phyloP scores from a whole-genome alignment of 2,329 filamentous ascomycete genomes.

The Colletotrichum abscissum region DNA sequence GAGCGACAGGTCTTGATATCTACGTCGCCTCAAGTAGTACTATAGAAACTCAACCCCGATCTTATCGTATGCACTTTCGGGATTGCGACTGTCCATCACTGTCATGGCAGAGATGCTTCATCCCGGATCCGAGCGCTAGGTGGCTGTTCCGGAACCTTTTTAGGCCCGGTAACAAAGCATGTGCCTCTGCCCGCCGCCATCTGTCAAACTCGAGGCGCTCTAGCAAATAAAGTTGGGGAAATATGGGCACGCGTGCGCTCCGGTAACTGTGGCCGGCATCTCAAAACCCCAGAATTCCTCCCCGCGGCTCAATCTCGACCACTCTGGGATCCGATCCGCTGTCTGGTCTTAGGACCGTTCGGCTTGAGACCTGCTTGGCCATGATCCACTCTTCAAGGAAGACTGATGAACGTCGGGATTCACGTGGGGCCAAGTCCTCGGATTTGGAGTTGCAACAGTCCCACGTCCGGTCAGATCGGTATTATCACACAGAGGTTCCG shows the following conservation, averaged over 20 bases:
- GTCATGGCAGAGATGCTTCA: too few species aligned
- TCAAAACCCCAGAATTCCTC: background rate
- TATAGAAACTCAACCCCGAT: background rate
- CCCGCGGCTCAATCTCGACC: background rate
- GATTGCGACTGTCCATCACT: background rate
- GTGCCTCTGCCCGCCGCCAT: background rate
- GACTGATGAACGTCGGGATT: background rate
- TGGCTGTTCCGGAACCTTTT: background rate
- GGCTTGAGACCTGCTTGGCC: constrained; percentile 2
- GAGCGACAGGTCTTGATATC: constrained; percentile 16
- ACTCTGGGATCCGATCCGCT: background rate
- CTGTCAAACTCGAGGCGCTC: background rate
- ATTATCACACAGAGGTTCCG: background rate
- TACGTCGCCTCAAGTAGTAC: background rate
- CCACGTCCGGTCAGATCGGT: background rate
- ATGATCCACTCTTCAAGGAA: background rate
- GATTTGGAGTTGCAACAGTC: background rate
- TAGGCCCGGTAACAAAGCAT: background rate
- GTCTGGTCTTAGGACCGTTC: background rate
- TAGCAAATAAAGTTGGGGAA: background rate
- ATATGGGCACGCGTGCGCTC: background rate
- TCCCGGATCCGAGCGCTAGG: background rate
- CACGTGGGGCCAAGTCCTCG: background rate
- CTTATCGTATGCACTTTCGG: background rate
- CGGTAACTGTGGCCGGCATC: background rate